Percentiles rank a stretch among this genome's conserved stretches.
These are phyloP conservation scores for Syzygium oleosum DNA, from an alignment of 345 rosid genomes.

Conservation along the genomic window DNA sequence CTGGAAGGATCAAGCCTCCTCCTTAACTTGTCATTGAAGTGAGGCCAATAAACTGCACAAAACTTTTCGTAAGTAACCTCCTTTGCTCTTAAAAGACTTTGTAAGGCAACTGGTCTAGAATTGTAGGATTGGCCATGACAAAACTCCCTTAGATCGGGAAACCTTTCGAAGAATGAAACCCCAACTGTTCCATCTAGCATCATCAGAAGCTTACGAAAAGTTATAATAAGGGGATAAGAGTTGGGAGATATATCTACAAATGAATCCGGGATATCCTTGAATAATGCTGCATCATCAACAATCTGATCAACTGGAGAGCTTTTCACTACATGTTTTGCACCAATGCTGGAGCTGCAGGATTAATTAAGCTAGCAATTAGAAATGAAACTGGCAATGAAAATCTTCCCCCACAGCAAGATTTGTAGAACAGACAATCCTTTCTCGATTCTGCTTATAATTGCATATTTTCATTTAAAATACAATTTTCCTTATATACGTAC, in stretches of 20 bases:
- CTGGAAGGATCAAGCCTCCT: conserved; percentile 34
- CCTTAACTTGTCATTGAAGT: conserved; percentile 18
- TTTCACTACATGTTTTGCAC: conserved; percentile 14
- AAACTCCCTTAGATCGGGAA: conserved; percentile 18
- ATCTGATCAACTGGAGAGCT: conserved; percentile 11
- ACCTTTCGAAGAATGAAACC: conserved; percentile 35
- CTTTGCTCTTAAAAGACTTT: conserved; percentile 22
- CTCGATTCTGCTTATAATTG: background rate
- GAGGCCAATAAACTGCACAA: conserved; percentile 45
- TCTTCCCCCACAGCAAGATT: background rate
- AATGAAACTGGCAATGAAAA: background rate
- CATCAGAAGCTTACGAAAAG: conserved; percentile 44
- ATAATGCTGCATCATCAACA: conserved; percentile 20
- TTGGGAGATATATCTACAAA: conserved; percentile 20
- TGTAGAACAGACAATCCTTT: background rate
- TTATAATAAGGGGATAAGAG: conserved; percentile 38
- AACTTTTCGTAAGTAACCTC: conserved; percentile 43
- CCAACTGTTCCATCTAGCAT: conserved; percentile 54
- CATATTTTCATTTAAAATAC: background rate
- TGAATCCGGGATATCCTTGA: conserved; percentile 33
- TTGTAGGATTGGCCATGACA: background rate
- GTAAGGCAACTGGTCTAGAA: conserved; percentile 10
- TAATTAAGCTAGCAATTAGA: background rate
- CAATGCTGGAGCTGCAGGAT: conserved; percentile 20
- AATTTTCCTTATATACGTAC: background rate